Base-by-base conservation (phyloP, 2,329 filamentous ascomycete genomes). In the Ascochyta lentis region DNA sequence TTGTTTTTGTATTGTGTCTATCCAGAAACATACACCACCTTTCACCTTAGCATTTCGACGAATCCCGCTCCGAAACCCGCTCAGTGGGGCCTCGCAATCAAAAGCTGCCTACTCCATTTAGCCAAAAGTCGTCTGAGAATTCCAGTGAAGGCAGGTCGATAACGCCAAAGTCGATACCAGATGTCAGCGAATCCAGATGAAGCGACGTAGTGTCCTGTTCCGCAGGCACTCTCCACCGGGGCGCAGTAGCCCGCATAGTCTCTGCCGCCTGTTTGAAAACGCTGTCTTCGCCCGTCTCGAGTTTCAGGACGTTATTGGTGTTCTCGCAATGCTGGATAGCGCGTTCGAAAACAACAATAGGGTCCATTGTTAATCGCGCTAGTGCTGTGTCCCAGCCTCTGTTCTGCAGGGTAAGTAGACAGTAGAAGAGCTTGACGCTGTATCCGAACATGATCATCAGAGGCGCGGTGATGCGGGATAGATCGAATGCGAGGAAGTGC, bases 111-210 rank as follows among this genome's bases (percentile, higher is more conserved):
- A 40, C 29, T 13, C 23, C 50, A 15, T 50, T 45, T 24, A 64
- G 12, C 63, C 59, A 66, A n/a, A 66, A 63, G 13, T 66, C 58
- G 7, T 61, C 56, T 8, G 58, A 42, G 6, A 66, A 63, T 9
- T 67, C 65, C 35, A 60, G 8, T 12, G 45, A 50, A 15, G 50
- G 35, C 5, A 64, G 4, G 23, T 64, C 60, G 13, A 47, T 24
- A 19, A 55, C 15, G 2, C 39, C 40, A 15, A 50, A 42, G 3
- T 50, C 48, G 1, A 12, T 23, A 4, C 35, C 42, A 33, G 47
- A 16, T n/a, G 42, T 31, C 3, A 55, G 37, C 8, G 52, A 37
- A 15, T 49, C 46, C 4, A 55, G 46, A 13, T 41, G 46, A 23
- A 49, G 40, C 16, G 46, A 41, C 7, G 52, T 16, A 15, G 39